Base-by-base conservation (phyloP, 1,284 basidiomycete genomes). In the Tilletia indica region DNA sequence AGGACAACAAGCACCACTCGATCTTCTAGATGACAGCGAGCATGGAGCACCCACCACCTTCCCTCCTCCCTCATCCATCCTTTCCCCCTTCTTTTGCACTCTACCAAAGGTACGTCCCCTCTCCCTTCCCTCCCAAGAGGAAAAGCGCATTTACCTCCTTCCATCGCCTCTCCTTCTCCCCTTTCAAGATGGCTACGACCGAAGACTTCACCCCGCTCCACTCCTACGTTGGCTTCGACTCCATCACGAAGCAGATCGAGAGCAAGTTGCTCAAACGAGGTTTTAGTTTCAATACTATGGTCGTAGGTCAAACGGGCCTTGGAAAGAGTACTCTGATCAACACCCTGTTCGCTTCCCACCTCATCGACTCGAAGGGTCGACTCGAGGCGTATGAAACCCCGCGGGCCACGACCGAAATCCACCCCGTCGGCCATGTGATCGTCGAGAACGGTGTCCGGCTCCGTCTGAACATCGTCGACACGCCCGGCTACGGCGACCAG, bases 281-380 rank as follows among this genome's bases (percentile, higher is more conserved):
- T 74, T 98, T 97, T 88, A 93, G 97, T 87, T 98, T 99, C 90
- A 99, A 99, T 85, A 73, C 81, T 67, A 80, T 81, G 73, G 75
- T 74, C 74, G 72, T 83, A 92, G 95, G 96, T 71, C 96, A 96
- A 87, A 97, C 95, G 67, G 97, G 96, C 77, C 88, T 99, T 63
- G 97, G 96, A 85, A 99, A 99, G 88, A 97, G 94, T 77, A 98
- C 97, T 54, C 88, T 99, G 83, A 93, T 99, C 86, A 98, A 98
- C 89, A 98, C 96, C 68, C 93, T 99, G 86, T 99, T 99, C 85
- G 94, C 96, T 73, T 94, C 93, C 71, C 95, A 98, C 86, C 89
- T 99, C 83, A 92, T 99, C 83, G 95, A 97, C 87, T 94, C 94
- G 69, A 98, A 98, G 88, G 96, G 97, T 45, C 91, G 97, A 34